phyloP scores from a whole-genome alignment of 1,284 basidiomycete genomes.

The Pseudozyma tsukubaensis region DNA sequence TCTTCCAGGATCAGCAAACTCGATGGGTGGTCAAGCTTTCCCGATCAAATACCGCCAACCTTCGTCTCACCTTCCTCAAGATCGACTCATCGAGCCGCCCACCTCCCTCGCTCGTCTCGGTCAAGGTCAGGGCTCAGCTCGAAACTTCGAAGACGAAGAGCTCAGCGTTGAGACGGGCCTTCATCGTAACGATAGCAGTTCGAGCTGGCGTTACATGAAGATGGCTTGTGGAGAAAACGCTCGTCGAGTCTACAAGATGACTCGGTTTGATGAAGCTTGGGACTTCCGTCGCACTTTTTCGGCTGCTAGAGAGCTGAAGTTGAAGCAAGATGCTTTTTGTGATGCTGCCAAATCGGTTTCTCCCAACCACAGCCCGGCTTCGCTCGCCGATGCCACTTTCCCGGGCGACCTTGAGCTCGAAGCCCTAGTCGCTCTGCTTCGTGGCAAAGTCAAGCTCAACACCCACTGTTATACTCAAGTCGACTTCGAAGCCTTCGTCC shows the following conservation, averaged over 20 bases:
- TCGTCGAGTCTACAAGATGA: constrained; percentile 71
- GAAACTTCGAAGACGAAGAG: background rate
- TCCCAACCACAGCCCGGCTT: constrained; percentile 74
- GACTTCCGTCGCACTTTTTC: constrained; percentile 76
- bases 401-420: constrained; percentile 86
- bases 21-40: constrained; percentile 78
- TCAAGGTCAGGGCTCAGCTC: constrained; percentile 24
- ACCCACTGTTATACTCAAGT: constrained; percentile 72
- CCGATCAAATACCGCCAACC: constrained; percentile 74
- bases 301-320: constrained; percentile 79
- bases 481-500: constrained; percentile 75
- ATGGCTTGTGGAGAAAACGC: constrained; percentile 72
- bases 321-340: constrained; percentile 80
- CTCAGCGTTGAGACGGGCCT: constrained; percentile 55
- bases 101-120: constrained; percentile 50
- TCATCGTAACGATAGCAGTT: constrained; percentile 47
- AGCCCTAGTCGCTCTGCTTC: constrained; percentile 84
- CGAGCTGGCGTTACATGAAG: constrained; percentile 61
- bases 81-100: constrained; percentile 61
- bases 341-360: constrained; percentile 26
- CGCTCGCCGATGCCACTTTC: constrained; percentile 74
- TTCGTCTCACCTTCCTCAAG: constrained; percentile 37
- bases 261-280: constrained; percentile 74
- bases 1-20: constrained; percentile 75
- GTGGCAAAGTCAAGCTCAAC: constrained; percentile 77